These are phyloP conservation scores for Dothistroma pini DNA, from an alignment of 2,329 filamentous ascomycete genomes.

Conservation along the genomic window DNA sequence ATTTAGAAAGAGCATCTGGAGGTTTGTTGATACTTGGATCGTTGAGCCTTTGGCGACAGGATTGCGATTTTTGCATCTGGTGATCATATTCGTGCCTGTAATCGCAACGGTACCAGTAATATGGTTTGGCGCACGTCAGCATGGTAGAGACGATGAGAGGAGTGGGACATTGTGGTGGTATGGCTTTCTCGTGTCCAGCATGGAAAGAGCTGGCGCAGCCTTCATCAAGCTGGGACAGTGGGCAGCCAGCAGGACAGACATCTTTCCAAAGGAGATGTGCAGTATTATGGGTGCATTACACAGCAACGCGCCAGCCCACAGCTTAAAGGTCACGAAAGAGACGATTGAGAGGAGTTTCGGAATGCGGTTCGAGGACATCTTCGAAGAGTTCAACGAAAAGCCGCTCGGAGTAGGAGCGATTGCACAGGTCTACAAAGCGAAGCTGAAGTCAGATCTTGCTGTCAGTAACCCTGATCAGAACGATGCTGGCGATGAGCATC, in stretches of 20 bases:
- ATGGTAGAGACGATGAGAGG: constrained; percentile 68
- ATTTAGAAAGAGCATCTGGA: constrained; percentile 56
- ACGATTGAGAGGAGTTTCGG: constrained; percentile 83
- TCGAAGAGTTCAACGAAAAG: constrained; percentile 87
- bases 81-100: constrained; percentile 87
- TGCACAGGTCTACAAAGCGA: constrained; percentile 96
- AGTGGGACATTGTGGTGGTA: constrained; percentile 94
- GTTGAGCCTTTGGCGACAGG: constrained; percentile 83
- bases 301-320: constrained; percentile 90
- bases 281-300: constrained; percentile 90
- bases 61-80: constrained; percentile 80
- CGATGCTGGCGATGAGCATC: constrained; percentile 50
- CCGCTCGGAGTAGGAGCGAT: constrained; percentile 94
- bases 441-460: constrained; percentile 74
- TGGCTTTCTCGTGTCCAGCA: constrained; percentile 74
- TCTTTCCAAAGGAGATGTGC: constrained; percentile 92
- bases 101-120: constrained; percentile 73
- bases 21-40: constrained; percentile 69
- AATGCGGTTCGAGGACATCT: constrained; percentile 80
- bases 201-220: constrained; percentile 90
- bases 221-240: constrained; percentile 99
- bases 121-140: constrained; percentile 67
- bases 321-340: constrained; percentile 70
- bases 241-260: constrained; percentile 93
- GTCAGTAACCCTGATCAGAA: constrained; percentile 50